These are phyloP conservation scores for Candida succiphila DNA, from an alignment of 805 yeast genomes.

Conservation along the genomic window DNA sequence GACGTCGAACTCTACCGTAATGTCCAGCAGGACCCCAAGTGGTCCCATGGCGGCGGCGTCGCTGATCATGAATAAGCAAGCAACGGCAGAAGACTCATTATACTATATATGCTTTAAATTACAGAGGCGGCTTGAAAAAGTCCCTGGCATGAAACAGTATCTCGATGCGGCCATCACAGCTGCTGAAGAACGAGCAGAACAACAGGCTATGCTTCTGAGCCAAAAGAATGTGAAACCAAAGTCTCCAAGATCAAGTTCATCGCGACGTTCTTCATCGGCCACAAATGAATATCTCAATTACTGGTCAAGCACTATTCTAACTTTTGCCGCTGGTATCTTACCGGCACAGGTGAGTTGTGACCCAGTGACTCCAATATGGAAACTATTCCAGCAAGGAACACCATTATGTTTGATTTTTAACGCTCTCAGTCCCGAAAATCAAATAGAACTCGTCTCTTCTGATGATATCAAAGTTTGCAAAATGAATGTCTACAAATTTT, in stretches of 20 bases:
- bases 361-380: conserved; percentile 88
- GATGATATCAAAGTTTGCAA: conserved; percentile 82
- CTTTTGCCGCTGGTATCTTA: conserved; percentile 67
- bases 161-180: conserved; percentile 51
- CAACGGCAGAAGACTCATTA: conserved; percentile 55
- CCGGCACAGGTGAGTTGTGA: conserved; percentile 73
- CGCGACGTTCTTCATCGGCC: conserved; percentile 1
- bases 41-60: conserved; percentile 36
- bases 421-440: conserved; percentile 40
- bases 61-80: conserved; percentile 52
- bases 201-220: conserved; percentile 48
- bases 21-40: conserved; percentile 21
- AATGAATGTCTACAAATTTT: conserved; percentile 81
- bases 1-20: conserved; percentile 5
- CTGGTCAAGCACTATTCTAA: conserved; percentile 34
- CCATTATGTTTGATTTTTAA: conserved; percentile 85
- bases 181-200: conserved; percentile 63
- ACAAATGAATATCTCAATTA: conserved; percentile 10
- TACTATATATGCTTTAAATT: conserved; percentile 56
- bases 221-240: conserved; percentile 13
- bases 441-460: conserved; percentile 52
- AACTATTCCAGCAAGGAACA: conserved; percentile 83
- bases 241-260: neutral
- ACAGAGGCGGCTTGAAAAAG: conserved; percentile 41
- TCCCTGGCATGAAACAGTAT: conserved; percentile 64